These are phyloP conservation scores for Trichoderma virens DNA, from an alignment of 495 filamentous ascomycete genomes.

Conservation along the genomic window DNA sequence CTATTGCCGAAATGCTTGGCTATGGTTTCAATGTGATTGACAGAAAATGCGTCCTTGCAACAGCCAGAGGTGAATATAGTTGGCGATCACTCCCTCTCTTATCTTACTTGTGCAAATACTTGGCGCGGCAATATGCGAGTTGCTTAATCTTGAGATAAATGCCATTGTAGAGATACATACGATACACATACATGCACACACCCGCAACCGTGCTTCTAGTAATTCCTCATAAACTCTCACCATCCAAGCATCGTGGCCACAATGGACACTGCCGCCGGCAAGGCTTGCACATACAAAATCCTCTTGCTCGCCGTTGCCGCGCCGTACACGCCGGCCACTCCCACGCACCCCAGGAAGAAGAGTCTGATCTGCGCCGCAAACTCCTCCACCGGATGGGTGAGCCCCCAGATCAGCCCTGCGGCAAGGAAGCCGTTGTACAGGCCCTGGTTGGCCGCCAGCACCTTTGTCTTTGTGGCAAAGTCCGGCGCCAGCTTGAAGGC, in stretches of 20 bases:
- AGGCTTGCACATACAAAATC: constrained; percentile 23
- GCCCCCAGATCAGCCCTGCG: constrained; percentile 24
- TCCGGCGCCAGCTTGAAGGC: constrained; percentile 21
- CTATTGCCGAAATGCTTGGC: too few relatives aligned
- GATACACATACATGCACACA: not conserved
- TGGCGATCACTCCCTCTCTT: too few relatives aligned
- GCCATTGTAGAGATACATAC: too few relatives aligned
- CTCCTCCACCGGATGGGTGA: constrained; percentile 20
- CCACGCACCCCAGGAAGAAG: constrained; percentile 27
- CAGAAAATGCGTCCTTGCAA: too few relatives aligned
- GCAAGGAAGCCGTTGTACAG: constrained; percentile 32
- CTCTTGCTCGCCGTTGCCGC: constrained; percentile 20
- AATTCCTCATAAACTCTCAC: not conserved
- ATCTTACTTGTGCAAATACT: too few relatives aligned
- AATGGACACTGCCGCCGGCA: constrained; percentile 17
- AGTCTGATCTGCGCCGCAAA: constrained; percentile 22
- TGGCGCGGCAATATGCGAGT: too few relatives aligned
- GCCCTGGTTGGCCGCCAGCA: constrained; percentile 27
- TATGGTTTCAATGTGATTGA: too few relatives aligned
- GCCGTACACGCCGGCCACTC: constrained; percentile 24
- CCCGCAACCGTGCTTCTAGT: too few relatives aligned
- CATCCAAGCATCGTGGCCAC: constrained; percentile 7
- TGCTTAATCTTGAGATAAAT: too few relatives aligned
- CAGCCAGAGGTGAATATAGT: too few relatives aligned
- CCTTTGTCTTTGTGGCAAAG: constrained; percentile 21